phyloP scores from a whole-genome alignment of 2,329 filamentous ascomycete species.

The Graphilbum fragrans region DNA sequence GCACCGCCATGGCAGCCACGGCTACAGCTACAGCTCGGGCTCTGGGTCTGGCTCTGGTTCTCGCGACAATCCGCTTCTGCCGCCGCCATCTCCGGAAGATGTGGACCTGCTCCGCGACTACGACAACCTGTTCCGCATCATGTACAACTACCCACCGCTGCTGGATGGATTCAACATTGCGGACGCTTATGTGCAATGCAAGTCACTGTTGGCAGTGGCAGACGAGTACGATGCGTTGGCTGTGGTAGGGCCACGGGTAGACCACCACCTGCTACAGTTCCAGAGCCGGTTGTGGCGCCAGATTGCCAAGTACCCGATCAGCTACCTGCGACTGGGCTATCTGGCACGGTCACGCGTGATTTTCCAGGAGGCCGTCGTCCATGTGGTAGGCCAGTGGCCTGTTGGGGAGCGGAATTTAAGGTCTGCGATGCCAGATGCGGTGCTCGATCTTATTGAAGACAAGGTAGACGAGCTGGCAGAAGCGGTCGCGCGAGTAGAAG shows the following conservation, averaged over 20 bases:
- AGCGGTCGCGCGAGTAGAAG: slow-evolving; percentile 65
- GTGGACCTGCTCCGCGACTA: slow-evolving; percentile 80
- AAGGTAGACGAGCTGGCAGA: slow-evolving; percentile 90
- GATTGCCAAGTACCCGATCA: slow-evolving; percentile 90
- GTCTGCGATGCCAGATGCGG: slow-evolving; percentile 56
- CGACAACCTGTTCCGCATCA: slow-evolving; percentile 88
- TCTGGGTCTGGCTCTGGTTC: neutral
- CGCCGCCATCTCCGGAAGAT: slow-evolving; percentile 44
- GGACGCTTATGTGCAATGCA: slow-evolving; percentile 87
- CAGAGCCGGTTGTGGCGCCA: slow-evolving; percentile 88
- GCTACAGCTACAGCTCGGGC: neutral
- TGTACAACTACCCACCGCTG: slow-evolving; percentile 82
- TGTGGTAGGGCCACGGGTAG: slow-evolving; percentile 79
- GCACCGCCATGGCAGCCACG: slow-evolving; percentile 24
- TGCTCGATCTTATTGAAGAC: slow-evolving; percentile 85
- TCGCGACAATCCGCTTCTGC: slow-evolving; percentile 13
- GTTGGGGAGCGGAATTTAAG: slow-evolving; percentile 66
- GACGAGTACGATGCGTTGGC: slow-evolving; percentile 87
- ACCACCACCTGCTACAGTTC: slow-evolving; percentile 89
- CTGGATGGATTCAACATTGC: slow-evolving; percentile 83
- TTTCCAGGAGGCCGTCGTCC: slow-evolving; percentile 78
- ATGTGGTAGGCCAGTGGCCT: slow-evolving; percentile 93
- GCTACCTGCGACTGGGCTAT: slow-evolving; percentile 81
- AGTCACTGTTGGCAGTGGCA: slow-evolving; percentile 75
- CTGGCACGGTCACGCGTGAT: slow-evolving; percentile 73